Base-by-base conservation (phyloP, 495 filamentous ascomycete genomes). In the Talaromyces ruber region DNA sequence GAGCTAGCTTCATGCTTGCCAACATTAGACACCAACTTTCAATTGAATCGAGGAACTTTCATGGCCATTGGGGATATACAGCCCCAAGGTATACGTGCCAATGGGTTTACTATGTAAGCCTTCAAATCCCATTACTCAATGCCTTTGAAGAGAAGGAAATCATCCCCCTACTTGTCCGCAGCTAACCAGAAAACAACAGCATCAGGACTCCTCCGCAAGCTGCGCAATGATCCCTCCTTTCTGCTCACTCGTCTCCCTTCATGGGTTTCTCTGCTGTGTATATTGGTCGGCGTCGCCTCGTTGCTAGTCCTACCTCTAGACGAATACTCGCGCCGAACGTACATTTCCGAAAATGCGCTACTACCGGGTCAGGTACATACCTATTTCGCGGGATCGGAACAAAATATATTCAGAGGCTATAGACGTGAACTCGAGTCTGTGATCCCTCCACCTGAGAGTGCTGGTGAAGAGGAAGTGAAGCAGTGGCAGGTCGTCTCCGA, bases 261-360 rank as follows among this genome's bases (percentile, higher is more conserved):
- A 8, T 91, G 89, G 78, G 74, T 98, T 9, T 98, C 94, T 21
- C 80, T 91, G 52, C 72, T 96, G n/a, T 96, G 88, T 73, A 86
- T 97, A 65, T 58, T 96, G 34, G 83, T 96, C 69, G 94, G 94
- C 56, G 84, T 95, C n/a, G 82, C 83, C 65, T 98, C 92, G 92
- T 85, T 98, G 14, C 84, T 96, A 37, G 81, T 97, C 22, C 86
- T 98, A n/a, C 94, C 94, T 30, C 84, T 97, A 58, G 82, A 98
- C 74, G 83, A 92, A 59, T 96, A 98, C 79, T 96, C 92, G 58
- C 86, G 95, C 64, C 78, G 83, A 52, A 98, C 94, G 11, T 98
- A 98, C 74, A 94, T 98, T 66, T 97, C 93, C 58, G 94, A 98
- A 72, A 98, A 98, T 73, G 94, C 94, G 18, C 86, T 98, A 8